A percentile compares a stretch with the other conserved stretches of the same genome.
These are phyloP conservation scores for Remersonia thermophila DNA, from an alignment of 2,329 filamentous ascomycete genomes.

Conservation along the genomic window DNA sequence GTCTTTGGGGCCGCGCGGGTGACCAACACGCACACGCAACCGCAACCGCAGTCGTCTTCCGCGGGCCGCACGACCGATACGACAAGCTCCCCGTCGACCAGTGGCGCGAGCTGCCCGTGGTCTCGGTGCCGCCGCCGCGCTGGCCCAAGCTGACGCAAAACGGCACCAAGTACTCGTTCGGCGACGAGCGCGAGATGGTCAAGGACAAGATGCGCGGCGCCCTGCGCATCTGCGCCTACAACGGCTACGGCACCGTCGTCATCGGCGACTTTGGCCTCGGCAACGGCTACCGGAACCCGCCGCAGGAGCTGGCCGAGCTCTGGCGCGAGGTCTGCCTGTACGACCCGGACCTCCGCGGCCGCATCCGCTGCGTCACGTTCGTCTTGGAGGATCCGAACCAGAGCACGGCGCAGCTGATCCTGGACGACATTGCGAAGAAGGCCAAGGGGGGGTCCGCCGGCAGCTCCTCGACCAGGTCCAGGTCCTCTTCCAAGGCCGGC, in stretches of 20 bases:
- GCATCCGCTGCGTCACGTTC: slow-evolving; percentile 50
- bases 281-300: slow-evolving; percentile 51
- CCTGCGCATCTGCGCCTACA: slow-evolving; percentile 54
- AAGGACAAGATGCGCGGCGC: slow-evolving; percentile 60
- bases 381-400: slow-evolving; percentile 47
- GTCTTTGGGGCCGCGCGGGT: too few relatives aligned
- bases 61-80: slow-evolving; percentile 56
- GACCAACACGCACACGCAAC: too few relatives aligned
- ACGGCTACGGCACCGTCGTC: slow-evolving; percentile 44
- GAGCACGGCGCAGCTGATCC: slow-evolving; percentile 40
- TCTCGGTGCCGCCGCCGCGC: slow-evolving; percentile 59
- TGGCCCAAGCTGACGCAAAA: slow-evolving; percentile 60
- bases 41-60: slow-evolving; percentile 55
- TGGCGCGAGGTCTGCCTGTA: slow-evolving; percentile 54
- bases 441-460: slow-evolving; percentile 20
- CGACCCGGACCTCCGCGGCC: slow-evolving; percentile 49
- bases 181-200: slow-evolving; percentile 58
- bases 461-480: slow-evolving; percentile 23
- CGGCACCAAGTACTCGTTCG: slow-evolving; percentile 59
- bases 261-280: slow-evolving; percentile 55
- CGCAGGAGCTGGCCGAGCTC: slow-evolving; percentile 50
- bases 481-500: slow-evolving; percentile 5
- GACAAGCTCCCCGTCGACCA: slow-evolving; percentile 37
- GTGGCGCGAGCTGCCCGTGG: slow-evolving; percentile 54
- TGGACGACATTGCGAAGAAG: slow-evolving; percentile 45